Percentiles rank a stretch among this genome's conserved stretches.
These are phyloP conservation scores for Endogone sp. DNA, from an alignment of 192 early-diverging fungal genomes.

Conservation along the genomic window DNA sequence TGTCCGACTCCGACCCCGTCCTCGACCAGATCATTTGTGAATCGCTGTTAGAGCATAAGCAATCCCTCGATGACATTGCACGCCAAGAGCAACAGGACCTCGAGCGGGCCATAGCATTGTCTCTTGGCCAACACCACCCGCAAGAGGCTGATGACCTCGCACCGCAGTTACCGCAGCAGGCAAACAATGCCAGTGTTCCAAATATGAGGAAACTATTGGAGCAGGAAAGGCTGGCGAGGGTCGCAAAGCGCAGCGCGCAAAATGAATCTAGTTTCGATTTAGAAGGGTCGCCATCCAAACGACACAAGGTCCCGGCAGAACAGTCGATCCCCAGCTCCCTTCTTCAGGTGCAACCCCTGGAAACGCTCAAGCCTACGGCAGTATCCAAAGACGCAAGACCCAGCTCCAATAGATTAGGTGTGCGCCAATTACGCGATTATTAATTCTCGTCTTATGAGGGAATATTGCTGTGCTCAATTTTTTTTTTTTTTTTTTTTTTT, in stretches of 20 bases:
- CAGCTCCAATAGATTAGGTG: no score
- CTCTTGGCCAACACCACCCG: slow-evolving; percentile 19
- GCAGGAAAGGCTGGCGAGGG: not conserved
- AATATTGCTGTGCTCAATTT: not conserved
- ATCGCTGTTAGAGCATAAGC: no score
- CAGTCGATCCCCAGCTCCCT: not conserved
- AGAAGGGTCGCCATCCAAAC: not conserved
- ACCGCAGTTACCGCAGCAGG: slow-evolving; percentile 6
- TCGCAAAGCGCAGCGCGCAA: no score
- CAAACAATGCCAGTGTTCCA: slow-evolving; percentile 24
- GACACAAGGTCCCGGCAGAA: not conserved
- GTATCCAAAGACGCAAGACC: not conserved
- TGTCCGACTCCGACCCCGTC: no score
- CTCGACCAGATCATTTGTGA: no score
- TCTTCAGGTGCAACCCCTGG: not conserved
- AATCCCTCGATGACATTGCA: not conserved
- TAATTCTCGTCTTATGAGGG: not conserved
- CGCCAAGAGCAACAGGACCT: slow-evolving; percentile 18
- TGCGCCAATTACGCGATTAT: no score
- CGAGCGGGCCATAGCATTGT: slow-evolving; percentile 25
- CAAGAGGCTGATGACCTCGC: not conserved
- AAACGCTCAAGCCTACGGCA: not conserved
- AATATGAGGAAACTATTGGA: not conserved
- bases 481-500: not conserved
- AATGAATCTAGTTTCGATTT: not conserved